Percentiles rank a stretch among this genome's conserved stretches.
These are phyloP conservation scores for Pythium monospermum DNA, from an alignment of 352 stramenopile genomes.

Conservation along the genomic window DNA sequence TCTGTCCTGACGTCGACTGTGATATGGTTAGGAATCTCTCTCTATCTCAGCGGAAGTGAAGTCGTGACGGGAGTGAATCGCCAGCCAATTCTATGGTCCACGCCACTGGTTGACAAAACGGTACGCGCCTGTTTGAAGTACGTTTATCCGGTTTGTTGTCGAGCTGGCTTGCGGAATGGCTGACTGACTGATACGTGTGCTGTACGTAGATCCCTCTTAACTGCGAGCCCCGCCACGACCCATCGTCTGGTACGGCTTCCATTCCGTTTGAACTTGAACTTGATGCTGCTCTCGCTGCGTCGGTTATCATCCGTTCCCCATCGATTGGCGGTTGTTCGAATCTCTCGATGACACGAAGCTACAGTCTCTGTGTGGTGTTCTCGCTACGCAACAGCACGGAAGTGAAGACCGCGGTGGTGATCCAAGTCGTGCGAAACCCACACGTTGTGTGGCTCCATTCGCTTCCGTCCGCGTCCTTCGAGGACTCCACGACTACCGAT, in stretches of 20 bases:
- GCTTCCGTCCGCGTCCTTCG: background rate
- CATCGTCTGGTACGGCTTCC: background rate
- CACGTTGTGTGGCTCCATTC: background rate
- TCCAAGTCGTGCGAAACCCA: background rate
- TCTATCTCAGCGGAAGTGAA: background rate
- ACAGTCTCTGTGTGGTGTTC: background rate
- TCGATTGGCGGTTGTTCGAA: background rate
- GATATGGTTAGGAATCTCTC: too few relatives aligned
- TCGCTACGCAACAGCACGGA: conserved; percentile 1
- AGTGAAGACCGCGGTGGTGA: background rate
- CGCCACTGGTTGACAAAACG: background rate
- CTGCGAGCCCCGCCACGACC: too few relatives aligned
- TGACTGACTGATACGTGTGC: background rate
- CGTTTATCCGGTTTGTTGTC: too few relatives aligned
- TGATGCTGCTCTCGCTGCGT: background rate
- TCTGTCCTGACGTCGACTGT: too few relatives aligned
- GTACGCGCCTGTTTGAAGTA: background rate
- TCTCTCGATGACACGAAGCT: background rate
- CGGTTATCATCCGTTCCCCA: background rate
- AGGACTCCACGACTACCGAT: background rate
- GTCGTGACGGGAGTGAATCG: background rate
- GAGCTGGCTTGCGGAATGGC: too few relatives aligned
- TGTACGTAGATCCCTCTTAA: too few relatives aligned
- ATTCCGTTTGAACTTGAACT: background rate
- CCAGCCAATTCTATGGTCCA: background rate